phyloP scores from a whole-genome alignment of 257 asterid genomes.

The Penstemon barbatus region DNA sequence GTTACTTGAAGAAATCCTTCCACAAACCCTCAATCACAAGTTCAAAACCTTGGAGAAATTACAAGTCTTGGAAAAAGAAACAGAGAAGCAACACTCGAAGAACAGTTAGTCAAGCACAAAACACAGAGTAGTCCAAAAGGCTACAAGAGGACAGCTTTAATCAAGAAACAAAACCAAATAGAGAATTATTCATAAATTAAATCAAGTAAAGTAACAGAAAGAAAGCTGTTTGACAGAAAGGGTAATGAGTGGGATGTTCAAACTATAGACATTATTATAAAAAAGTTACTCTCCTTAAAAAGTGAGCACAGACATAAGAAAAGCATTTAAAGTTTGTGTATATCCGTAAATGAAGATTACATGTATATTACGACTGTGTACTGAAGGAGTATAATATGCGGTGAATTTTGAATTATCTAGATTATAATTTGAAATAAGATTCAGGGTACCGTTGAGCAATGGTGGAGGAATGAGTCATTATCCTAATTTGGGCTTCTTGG shows the following conservation, averaged over 20 bases:
- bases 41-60: constrained; percentile 12
- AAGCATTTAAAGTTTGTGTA: constrained; percentile 26
- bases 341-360: constrained; percentile 19
- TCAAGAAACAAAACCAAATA: constrained; percentile 22
- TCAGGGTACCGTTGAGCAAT: constrained; percentile 50
- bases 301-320: constrained; percentile 18
- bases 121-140: constrained; percentile 48
- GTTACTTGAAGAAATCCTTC: constrained; percentile 21
- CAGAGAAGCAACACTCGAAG: constrained; percentile 6
- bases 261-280: constrained; percentile 23
- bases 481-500: constrained; percentile 22
- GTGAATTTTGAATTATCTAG: constrained; percentile 15
- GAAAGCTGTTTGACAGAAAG: constrained; percentile 26
- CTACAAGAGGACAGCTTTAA: constrained; percentile 47
- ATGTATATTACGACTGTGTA: neutral
- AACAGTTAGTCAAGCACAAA: constrained; percentile 45
- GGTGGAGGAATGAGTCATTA: constrained; percentile 12
- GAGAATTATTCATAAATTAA: constrained; percentile 20
- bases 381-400: constrained; percentile 22
- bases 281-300: constrained; percentile 13
- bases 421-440: constrained; percentile 31
- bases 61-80: constrained; percentile 18
- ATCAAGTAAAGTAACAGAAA: constrained; percentile 19
- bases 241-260: constrained; percentile 22
- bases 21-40: constrained; percentile 30